Conservation (phyloP, 192 early-diverging fungal genomes). For the Podila verticillata region DNA sequence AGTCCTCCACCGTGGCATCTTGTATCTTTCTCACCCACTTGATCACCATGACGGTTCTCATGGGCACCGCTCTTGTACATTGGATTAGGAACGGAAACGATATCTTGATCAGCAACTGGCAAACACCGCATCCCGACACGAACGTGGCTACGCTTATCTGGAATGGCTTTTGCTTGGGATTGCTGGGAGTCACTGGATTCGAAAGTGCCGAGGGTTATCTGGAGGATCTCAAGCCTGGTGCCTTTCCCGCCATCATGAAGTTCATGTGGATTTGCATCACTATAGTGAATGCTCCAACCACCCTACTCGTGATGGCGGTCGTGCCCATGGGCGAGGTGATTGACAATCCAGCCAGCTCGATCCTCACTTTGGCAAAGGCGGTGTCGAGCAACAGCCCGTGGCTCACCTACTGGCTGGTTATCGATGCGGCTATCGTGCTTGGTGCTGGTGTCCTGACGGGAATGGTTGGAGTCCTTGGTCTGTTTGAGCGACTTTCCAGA, state of each 20-base stretch:
- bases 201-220: slow-evolving; percentile 66
- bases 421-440: slow-evolving; percentile 68
- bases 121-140: slow-evolving; percentile 39
- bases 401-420: slow-evolving; percentile 55
- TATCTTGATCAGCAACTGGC: slow-evolving; percentile 57
- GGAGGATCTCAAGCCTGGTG: slow-evolving; percentile 65
- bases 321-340: slow-evolving; percentile 56
- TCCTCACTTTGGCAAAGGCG: slow-evolving; percentile 57
- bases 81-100: slow-evolving; percentile 54
- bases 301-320: slow-evolving; percentile 53
- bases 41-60: slow-evolving; percentile 54
- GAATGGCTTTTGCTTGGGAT: slow-evolving; percentile 64
- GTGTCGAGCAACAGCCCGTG: slow-evolving; percentile 35
- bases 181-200: slow-evolving; percentile 63
- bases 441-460: slow-evolving; percentile 68
- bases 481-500: slow-evolving; percentile 60
- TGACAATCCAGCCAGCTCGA: slow-evolving; percentile 47
- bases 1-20: slow-evolving; percentile 60
- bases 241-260: slow-evolving; percentile 66
- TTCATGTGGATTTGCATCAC: slow-evolving; percentile 60
- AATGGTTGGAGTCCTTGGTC: slow-evolving; percentile 61
- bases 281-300: slow-evolving; percentile 58
- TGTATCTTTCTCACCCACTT: slow-evolving; percentile 59
- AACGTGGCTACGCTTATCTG: slow-evolving; percentile 51
- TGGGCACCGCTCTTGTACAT: slow-evolving; percentile 51